Evolutionary conservation across 345 rosid genomes (phyloP).

Genomic region (Passiflora organensis): DNA sequence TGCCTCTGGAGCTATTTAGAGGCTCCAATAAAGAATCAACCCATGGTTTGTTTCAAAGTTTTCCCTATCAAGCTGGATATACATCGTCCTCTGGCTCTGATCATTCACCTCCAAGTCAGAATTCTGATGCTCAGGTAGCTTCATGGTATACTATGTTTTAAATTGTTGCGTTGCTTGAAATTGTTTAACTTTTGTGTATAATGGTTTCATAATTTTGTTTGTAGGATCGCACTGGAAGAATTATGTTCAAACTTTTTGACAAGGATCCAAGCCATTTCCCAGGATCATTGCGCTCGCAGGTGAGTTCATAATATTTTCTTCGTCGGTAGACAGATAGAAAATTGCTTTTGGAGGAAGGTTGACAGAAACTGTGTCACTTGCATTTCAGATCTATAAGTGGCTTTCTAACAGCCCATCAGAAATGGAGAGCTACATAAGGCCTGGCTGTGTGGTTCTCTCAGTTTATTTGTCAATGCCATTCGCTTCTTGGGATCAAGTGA

Average conservation of each 20-base stretch:
- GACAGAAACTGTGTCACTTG: constrained; percentile 9
- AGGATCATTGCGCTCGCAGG: constrained; percentile 59
- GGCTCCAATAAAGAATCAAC: constrained; percentile 38
- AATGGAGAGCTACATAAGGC: constrained; percentile 96
- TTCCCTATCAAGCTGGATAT: constrained; percentile 59
- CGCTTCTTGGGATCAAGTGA: constrained; percentile 70
- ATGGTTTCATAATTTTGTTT: constrained; percentile 11
- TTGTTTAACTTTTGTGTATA: background rate
- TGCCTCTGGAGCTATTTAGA: constrained; percentile 75
- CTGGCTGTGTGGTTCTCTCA: constrained; percentile 84
- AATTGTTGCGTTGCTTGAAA: background rate
- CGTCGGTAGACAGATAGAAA: background rate
- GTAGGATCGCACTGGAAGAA: constrained; percentile 69
- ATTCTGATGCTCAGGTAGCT: constrained; percentile 73
- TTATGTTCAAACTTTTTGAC: constrained; percentile 64
- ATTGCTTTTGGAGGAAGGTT: constrained; percentile 6
- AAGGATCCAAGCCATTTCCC: constrained; percentile 86
- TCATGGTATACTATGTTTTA: background rate
- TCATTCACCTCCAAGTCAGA: constrained; percentile 71
- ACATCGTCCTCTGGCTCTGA: constrained; percentile 87
- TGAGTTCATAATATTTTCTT: constrained; percentile 16
- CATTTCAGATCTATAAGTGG: constrained; percentile 74
- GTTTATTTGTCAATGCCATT: constrained; percentile 70
- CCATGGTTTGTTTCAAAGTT: constrained; percentile 43
- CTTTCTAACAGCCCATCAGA: constrained; percentile 85